These are phyloP conservation scores for Boletus rufocinnamomeus DNA, from an alignment of 768 basidiomycete genomes.

Conservation along the genomic window DNA sequence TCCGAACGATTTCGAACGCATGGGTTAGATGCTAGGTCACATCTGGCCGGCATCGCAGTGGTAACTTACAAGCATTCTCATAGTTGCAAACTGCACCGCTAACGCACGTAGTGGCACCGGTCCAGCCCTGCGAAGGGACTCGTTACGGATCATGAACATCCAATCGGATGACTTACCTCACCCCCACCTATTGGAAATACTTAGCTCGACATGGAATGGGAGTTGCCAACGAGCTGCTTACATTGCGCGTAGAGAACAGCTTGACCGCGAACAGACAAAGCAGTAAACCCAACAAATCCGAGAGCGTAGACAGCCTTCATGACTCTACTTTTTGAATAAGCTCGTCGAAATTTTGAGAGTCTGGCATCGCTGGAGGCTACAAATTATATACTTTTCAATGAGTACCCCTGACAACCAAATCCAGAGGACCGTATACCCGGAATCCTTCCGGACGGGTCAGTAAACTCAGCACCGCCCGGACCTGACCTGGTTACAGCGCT, in stretches of 20 bases:
- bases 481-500: background rate
- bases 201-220: background rate
- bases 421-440: background rate
- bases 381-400: constrained; percentile 5
- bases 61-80: constrained; percentile 7
- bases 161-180: background rate
- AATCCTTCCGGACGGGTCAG: background rate
- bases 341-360: background rate
- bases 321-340: background rate
- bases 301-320: constrained; percentile 11
- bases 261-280: constrained; percentile 9
- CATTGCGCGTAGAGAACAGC: constrained; percentile 16
- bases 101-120: constrained; percentile 11
- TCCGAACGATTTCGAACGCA: background rate
- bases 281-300: background rate
- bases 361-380: background rate
- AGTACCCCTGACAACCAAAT: background rate
- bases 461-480: background rate
- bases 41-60: too few species aligned
- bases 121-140: constrained; percentile 6
- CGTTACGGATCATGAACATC: background rate
- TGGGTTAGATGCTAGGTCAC: background rate
- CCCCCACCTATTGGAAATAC: constrained; percentile 10
- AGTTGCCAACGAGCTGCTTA: background rate
- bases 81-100: constrained; percentile 10